Conservation (phyloP, 2,329 filamentous ascomycete genomes). For the Fusarium beomiforme region DNA sequence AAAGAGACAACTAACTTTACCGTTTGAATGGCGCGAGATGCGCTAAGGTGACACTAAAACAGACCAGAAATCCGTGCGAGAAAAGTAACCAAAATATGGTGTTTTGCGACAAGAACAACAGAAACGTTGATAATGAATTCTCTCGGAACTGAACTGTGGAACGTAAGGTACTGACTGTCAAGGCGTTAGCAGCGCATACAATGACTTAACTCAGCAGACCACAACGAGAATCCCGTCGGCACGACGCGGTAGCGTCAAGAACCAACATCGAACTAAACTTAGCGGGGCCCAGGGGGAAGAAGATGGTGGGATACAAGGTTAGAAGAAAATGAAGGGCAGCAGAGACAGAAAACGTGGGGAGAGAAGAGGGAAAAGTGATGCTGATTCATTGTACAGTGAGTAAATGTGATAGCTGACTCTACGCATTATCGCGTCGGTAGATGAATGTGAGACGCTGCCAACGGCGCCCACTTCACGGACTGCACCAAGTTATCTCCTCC, state of each 20-base stretch:
- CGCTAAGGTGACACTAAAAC: neutral
- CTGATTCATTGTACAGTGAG: neutral
- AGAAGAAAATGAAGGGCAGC: neutral
- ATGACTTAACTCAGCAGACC: neutral
- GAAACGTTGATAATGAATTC: neutral
- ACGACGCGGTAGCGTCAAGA: slow-evolving; percentile 1
- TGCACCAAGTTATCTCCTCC: slow-evolving; percentile 4
- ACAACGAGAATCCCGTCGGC: neutral
- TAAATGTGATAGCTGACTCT: neutral
- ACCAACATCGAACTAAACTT: neutral
- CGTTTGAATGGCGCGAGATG: neutral
- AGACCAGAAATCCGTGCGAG: neutral
- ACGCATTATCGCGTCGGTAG: neutral
- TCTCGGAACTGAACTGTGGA: neutral
- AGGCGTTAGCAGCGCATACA: neutral
- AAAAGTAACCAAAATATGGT: neutral
- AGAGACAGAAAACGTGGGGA: slow-evolving; percentile 7
- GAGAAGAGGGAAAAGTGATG: slow-evolving; percentile 2
- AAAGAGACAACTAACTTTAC: slow-evolving; percentile 41
- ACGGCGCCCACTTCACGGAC: neutral
- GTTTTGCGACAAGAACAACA: neutral
- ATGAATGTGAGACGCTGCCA: neutral
- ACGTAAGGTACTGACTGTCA: no score
- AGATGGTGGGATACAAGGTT: slow-evolving; percentile 25
- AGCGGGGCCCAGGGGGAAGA: slow-evolving; percentile 2